Evolutionary conservation across 192 early-diverging fungal genomes (phyloP), one percentile per base, ranked within the genome.

Genomic region (Mortierella alpina): DNA sequence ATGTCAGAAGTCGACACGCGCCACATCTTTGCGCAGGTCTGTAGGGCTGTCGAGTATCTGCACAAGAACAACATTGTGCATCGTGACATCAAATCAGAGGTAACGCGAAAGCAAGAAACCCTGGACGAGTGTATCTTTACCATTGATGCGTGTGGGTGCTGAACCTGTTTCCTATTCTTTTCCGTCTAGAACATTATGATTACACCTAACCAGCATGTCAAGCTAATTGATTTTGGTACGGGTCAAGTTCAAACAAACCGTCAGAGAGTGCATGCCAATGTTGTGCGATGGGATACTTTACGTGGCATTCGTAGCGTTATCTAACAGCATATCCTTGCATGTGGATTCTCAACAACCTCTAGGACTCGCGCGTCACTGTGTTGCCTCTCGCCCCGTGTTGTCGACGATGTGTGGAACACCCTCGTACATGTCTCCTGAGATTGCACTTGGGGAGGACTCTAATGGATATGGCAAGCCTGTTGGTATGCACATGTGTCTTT

Each of bases 31-130:
- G 5, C 22, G 23, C 77, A 80, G 31, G 39, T 57, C 5, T 80
- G 77, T n/a, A 53, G 63, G 5, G 77, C 70, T 15, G 52, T 80
- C 23, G 42, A 59, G 6, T 80, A 80, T 54, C 47, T 80, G 7
- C 77, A 80, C 20, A 14, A 13, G 1, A 11, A n/a, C 0, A 46
- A 55, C 5, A 58, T 80, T 22, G 69, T 80, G 7, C 77, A 80
- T 17, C 65, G 77, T 15, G 77, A 80, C 17, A 80, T 80, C 65
- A 80, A 80, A 51, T 80, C 77, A 6, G 77, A 80, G 60, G 77
- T 80, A 72, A 5, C 8, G 7, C 42, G 7, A 44, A 8, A 20
- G 0, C 5, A n/a, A 45, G 12, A 41, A 39, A 11, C 14, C 17
- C 12, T 41, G 5, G 11, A 7, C 40, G 15, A 15, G 54, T 3